Percentiles rank a stretch among this genome's conserved stretches.
These are phyloP conservation scores for Scheffersomyces spartinae DNA, from an alignment of 805 yeast genomes.

Conservation along the genomic window DNA sequence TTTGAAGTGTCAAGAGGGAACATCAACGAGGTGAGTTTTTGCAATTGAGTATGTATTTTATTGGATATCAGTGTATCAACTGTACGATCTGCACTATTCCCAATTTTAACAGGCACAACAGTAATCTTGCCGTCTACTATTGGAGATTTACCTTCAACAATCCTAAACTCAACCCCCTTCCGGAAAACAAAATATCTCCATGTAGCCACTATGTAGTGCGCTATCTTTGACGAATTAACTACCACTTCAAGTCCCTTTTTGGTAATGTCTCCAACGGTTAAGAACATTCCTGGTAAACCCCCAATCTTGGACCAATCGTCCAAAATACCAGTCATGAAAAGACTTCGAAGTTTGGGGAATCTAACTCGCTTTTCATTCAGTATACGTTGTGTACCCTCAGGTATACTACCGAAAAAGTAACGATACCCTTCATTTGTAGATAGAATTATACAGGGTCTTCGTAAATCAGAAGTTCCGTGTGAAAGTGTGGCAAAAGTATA, in stretches of 20 bases:
- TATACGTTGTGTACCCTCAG: slow-evolving; percentile 81
- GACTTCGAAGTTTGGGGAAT: slow-evolving; percentile 45
- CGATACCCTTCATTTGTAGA: too few species aligned
- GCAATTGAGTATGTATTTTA: slow-evolving; percentile 9
- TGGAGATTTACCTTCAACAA: too few species aligned
- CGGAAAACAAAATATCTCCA: slow-evolving; percentile 87
- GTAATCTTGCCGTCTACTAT: slow-evolving; percentile 25
- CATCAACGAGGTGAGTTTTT: slow-evolving; percentile 38
- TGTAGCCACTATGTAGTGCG: slow-evolving; percentile 49
- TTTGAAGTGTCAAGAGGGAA: slow-evolving; percentile 39
- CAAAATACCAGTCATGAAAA: slow-evolving; percentile 71
- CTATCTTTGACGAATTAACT: slow-evolving; percentile 20
- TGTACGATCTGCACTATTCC: not conserved
- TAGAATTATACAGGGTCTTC: too few species aligned
- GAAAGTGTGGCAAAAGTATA: too few species aligned
- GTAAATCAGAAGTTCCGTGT: too few species aligned
- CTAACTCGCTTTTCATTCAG: slow-evolving; percentile 49
- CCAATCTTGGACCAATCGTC: slow-evolving; percentile 64
- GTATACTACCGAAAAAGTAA: slow-evolving; percentile 68
- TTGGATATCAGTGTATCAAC: slow-evolving; percentile 2
- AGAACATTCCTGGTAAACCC: slow-evolving; percentile 85
- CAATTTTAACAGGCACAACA: slow-evolving; percentile 26
- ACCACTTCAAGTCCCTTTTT: slow-evolving; percentile 42
- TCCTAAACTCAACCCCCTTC: slow-evolving; percentile 46
- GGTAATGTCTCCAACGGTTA: slow-evolving; percentile 76